These are phyloP conservation scores for Gymnopilus junonius DNA, from an alignment of 768 basidiomycete species.

Conservation along the genomic window DNA sequence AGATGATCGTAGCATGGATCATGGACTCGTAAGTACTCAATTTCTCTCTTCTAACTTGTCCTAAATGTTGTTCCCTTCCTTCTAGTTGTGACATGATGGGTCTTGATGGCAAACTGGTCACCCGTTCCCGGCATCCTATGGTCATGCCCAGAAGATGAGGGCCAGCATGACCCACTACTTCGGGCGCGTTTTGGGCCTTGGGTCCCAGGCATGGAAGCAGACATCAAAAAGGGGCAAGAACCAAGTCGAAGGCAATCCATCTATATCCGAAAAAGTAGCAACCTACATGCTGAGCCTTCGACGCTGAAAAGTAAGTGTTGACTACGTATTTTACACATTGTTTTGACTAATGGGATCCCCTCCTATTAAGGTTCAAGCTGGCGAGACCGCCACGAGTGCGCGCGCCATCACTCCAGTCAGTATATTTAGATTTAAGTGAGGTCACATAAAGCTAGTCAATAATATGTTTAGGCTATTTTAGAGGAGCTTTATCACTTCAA, in stretches of 20 bases:
- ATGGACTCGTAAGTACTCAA: conserved; percentile 11
- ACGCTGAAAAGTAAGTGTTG: conserved; percentile 4
- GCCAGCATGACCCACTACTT: conserved; percentile 32
- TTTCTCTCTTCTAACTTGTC: neutral
- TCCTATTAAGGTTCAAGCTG: conserved; percentile 6
- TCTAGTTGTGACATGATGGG: conserved; percentile 17
- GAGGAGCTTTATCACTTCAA: conserved; percentile 18
- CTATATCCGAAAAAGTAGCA: conserved; percentile 14
- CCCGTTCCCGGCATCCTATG: conserved; percentile 22
- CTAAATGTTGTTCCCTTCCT: neutral
- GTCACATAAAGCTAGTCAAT: neutral
- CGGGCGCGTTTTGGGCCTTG: conserved; percentile 25
- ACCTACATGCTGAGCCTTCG: conserved; percentile 18
- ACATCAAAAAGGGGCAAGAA: neutral
- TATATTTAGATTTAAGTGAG: too few species aligned
- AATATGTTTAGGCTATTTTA: conserved; percentile 7
- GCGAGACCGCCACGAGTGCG: conserved; percentile 18
- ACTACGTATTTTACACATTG: neutral
- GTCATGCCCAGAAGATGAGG: conserved; percentile 41
- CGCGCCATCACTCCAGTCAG: conserved; percentile 13
- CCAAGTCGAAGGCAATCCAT: conserved; percentile 12
- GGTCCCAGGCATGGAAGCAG: conserved; percentile 31
- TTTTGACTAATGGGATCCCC: too few species aligned
- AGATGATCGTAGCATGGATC: conserved; percentile 15
- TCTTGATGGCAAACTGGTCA: conserved; percentile 10